Conservation (phyloP, 1,139 yeast genomes). For the Diutina neorugosa region DNA sequence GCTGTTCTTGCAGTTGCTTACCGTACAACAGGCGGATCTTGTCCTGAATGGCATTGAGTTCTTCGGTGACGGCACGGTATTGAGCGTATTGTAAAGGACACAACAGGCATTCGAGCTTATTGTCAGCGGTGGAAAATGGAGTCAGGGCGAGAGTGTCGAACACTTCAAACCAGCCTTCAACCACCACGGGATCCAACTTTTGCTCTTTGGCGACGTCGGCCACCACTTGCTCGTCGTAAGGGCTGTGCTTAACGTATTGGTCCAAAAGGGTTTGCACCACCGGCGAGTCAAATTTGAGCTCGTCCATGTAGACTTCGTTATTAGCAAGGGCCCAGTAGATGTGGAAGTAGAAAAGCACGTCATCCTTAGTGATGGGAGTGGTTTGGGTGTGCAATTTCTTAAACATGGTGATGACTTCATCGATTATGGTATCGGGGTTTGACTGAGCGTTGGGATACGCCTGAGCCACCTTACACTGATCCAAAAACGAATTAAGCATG, state of each 20-base stretch:
- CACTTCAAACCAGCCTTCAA: constrained; percentile 20
- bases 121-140: constrained; percentile 11
- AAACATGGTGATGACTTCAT: neutral
- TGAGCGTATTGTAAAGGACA: neutral
- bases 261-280: neutral
- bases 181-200: constrained; percentile 7
- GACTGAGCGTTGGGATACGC: neutral
- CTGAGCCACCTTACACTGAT: neutral
- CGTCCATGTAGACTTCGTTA: neutral
- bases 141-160: constrained; percentile 19
- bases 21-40: neutral
- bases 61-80: neutral
- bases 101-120: neutral
- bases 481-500: neutral
- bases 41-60: neutral
- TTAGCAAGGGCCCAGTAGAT: neutral
- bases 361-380: neutral
- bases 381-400: neutral
- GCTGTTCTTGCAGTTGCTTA: neutral
- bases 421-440: neutral
- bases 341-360: neutral
- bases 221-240: neutral
- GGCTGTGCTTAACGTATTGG: neutral
- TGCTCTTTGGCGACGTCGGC: neutral
- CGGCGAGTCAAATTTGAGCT: neutral